These are phyloP conservation scores for Jaminaea rosea DNA, from an alignment of 1,284 basidiomycete species.

Conservation along the genomic window DNA sequence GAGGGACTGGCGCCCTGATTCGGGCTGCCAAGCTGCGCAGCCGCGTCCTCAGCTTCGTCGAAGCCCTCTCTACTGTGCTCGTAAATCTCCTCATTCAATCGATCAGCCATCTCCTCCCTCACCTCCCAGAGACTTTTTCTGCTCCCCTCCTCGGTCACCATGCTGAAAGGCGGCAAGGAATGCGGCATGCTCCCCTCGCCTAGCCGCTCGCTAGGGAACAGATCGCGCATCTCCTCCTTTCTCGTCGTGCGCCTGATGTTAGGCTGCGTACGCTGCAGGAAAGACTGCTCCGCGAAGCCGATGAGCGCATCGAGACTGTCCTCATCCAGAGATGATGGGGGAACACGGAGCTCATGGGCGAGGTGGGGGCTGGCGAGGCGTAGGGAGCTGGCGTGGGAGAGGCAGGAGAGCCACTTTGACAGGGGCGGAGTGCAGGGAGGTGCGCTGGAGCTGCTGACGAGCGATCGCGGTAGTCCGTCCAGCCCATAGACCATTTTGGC, in stretches of 20 bases:
- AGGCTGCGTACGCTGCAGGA: slow-evolving; percentile 16
- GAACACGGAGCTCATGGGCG: background rate
- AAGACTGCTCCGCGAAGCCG: slow-evolving; percentile 2
- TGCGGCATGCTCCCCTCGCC: background rate
- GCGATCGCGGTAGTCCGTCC: slow-evolving; percentile 15
- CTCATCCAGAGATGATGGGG: background rate
- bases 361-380: background rate
- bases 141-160: too few species aligned
- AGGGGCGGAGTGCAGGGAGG: background rate
- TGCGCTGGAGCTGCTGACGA: background rate
- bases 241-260: slow-evolving; percentile 15
- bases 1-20: background rate
- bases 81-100: background rate
- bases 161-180: background rate
- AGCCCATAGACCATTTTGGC: slow-evolving; percentile 41
- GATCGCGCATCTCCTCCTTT: slow-evolving; percentile 1
- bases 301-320: slow-evolving; percentile 4
- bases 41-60: background rate
- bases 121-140: too few species aligned
- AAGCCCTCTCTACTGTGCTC: background rate
- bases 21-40: background rate
- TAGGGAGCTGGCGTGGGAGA: background rate
- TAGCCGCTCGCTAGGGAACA: slow-evolving; percentile 1
- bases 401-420: background rate
- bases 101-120: too few species aligned